phyloP scores from a whole-genome alignment of 768 basidiomycete genomes.

The Candolleomyces efflorescens region DNA sequence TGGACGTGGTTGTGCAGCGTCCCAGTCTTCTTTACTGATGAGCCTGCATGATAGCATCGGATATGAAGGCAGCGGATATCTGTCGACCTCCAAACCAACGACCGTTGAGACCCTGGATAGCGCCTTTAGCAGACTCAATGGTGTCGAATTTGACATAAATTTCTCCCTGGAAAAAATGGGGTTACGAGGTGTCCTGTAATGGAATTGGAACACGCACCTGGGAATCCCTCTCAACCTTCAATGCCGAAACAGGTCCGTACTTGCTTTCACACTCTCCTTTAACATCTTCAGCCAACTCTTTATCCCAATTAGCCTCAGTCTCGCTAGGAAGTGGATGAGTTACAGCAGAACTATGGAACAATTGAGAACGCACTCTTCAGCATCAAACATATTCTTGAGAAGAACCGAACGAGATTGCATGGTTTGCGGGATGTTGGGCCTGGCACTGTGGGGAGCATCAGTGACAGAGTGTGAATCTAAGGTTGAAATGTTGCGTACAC shows the following conservation, averaged over 20 bases:
- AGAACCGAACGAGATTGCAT: slow-evolving; percentile 90
- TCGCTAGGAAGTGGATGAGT: slow-evolving; percentile 49
- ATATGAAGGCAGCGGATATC: slow-evolving; percentile 83
- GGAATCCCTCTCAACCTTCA: slow-evolving; percentile 93
- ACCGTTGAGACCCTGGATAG: slow-evolving; percentile 87
- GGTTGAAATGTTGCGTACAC: slow-evolving; percentile 40
- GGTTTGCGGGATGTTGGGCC: slow-evolving; percentile 75
- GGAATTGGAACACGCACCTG: slow-evolving; percentile 49
- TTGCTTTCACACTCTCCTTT: slow-evolving; percentile 90
- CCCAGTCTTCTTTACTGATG: slow-evolving; percentile 50
- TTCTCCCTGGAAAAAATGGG: slow-evolving; percentile 79
- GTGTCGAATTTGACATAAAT: slow-evolving; percentile 91
- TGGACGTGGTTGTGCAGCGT: too few relatives aligned
- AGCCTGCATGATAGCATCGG: slow-evolving; percentile 91
- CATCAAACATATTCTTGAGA: slow-evolving; percentile 94
- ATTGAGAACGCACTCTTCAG: slow-evolving; percentile 73
- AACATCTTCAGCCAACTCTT: slow-evolving; percentile 93
- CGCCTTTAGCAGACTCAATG: slow-evolving; percentile 76
- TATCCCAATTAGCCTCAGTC: slow-evolving; percentile 95
- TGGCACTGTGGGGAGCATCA: slow-evolving; percentile 41
- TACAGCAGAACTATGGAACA: background rate
- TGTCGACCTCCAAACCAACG: slow-evolving; percentile 96
- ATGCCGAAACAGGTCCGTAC: slow-evolving; percentile 81
- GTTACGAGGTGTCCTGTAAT: background rate
- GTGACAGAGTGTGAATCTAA: slow-evolving; percentile 11